These are phyloP conservation scores for Diphasiastrum complanatum DNA, from an alignment of 83 land plant species.

Conservation along the genomic window DNA sequence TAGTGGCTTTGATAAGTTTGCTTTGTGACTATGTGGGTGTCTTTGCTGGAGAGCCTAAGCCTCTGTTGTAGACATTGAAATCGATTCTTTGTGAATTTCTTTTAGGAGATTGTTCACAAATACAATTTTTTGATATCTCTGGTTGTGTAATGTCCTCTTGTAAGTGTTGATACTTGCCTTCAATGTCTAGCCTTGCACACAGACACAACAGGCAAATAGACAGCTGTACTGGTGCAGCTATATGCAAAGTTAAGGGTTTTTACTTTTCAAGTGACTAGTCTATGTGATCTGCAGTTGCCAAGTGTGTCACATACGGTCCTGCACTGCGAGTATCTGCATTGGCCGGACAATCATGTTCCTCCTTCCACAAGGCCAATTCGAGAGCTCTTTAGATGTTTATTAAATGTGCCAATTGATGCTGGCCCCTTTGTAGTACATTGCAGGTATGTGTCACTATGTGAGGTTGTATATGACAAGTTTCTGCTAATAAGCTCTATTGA, in stretches of 20 bases:
- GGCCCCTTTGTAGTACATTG: slow-evolving; percentile 95
- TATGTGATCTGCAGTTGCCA: too few species aligned
- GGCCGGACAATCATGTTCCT: slow-evolving; percentile 96
- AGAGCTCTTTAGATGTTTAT: slow-evolving; percentile 54
- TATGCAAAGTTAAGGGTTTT: too few species aligned
- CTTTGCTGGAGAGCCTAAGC: too few species aligned
- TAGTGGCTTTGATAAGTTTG: too few species aligned
- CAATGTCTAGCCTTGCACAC: slow-evolving; percentile 30
- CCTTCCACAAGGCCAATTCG: slow-evolving; percentile 52
- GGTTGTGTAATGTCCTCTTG: slow-evolving; percentile 1
- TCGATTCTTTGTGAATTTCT: too few species aligned
- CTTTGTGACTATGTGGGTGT: too few species aligned
- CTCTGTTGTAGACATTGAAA: too few species aligned
- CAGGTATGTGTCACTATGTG: too few species aligned
- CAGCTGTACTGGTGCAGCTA: neutral
- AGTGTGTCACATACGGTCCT: slow-evolving; percentile 37
- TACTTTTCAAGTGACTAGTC: too few species aligned
- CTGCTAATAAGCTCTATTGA: too few species aligned
- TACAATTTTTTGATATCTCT: neutral
- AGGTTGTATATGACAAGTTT: too few species aligned
- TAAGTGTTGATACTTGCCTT: slow-evolving; percentile 51
- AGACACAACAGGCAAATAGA: neutral
- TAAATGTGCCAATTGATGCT: slow-evolving; percentile 44
- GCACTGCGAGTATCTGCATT: slow-evolving; percentile 77
- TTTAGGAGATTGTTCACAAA: neutral